Conservation (phyloP, 78 protist species). For the Dictyostelium purpureum region DNA sequence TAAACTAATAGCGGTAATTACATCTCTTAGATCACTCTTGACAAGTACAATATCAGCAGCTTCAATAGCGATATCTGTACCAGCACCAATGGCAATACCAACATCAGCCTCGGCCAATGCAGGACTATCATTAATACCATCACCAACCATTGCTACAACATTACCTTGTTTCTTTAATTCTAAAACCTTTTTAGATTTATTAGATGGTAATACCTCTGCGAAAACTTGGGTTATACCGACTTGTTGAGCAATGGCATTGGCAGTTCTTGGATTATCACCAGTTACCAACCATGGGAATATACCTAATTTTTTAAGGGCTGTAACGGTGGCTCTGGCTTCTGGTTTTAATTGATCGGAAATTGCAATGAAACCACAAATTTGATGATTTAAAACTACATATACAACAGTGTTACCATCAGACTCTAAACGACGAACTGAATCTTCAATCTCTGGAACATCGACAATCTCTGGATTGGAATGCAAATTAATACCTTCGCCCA, state of each 20-base stretch:
- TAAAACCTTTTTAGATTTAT: slow-evolving; percentile 84
- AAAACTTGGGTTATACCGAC: slow-evolving; percentile 75
- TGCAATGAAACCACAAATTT: slow-evolving; percentile 66
- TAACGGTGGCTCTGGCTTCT: slow-evolving; percentile 85
- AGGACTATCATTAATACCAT: slow-evolving; percentile 94
- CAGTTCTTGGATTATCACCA: slow-evolving; percentile 91
- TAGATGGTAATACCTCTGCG: slow-evolving; percentile 91
- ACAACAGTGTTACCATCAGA: slow-evolving; percentile 84
- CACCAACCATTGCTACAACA: slow-evolving; percentile 94
- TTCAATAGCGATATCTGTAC: slow-evolving; percentile 94
- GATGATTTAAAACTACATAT: slow-evolving; percentile 42
- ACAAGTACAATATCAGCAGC: slow-evolving; percentile 93
- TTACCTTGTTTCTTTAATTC: slow-evolving; percentile 83
- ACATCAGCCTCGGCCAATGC: slow-evolving; percentile 92
- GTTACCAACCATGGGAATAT: slow-evolving; percentile 88
- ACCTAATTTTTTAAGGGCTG: slow-evolving; percentile 45
- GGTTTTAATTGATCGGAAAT: slow-evolving; percentile 76
- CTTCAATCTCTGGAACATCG: slow-evolving; percentile 1
- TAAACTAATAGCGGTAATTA: slow-evolving; percentile 88
- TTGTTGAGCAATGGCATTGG: slow-evolving; percentile 82
- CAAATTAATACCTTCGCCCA: background rate
- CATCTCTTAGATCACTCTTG: slow-evolving; percentile 82
- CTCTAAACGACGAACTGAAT: slow-evolving; percentile 3
- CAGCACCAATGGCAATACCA: slow-evolving; percentile 95
- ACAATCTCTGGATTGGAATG: background rate